These are phyloP conservation scores for Mytilinidion resinicola DNA, from an alignment of 495 filamentous ascomycete species.

Conservation along the genomic window DNA sequence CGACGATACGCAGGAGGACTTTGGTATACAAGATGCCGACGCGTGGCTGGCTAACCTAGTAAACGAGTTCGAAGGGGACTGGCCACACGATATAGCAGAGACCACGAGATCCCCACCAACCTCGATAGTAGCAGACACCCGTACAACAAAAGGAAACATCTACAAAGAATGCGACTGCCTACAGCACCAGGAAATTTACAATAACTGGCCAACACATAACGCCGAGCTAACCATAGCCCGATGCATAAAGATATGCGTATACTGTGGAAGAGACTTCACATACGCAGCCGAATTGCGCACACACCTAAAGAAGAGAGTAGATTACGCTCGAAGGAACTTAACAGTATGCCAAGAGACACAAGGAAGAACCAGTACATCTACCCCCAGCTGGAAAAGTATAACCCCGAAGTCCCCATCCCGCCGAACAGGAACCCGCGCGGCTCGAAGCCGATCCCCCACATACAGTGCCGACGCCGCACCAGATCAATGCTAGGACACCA, in stretches of 20 bases:
- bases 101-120: neutral
- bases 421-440: neutral
- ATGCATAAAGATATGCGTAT: neutral
- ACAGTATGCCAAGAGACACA: no score
- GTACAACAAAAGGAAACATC: slow-evolving; percentile 20
- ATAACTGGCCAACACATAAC: neutral
- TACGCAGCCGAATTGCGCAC: neutral
- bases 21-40: neutral
- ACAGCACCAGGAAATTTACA: slow-evolving; percentile 3
- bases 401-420: neutral
- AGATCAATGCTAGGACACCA: neutral
- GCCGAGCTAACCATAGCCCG: neutral
- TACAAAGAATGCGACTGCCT: slow-evolving; percentile 35
- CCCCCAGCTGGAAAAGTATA: neutral
- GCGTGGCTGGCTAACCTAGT: neutral
- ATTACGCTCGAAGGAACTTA: slow-evolving; percentile 6
- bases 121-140: neutral
- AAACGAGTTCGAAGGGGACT: neutral
- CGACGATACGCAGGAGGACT: neutral
- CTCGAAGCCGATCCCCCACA: slow-evolving; percentile 9
- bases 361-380: neutral
- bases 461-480: slow-evolving; percentile 5
- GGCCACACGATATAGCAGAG: neutral
- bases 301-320: slow-evolving; percentile 4
- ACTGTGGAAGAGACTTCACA: neutral